Conservation (phyloP, 495 filamentous ascomycete genomes). For the Wilcoxina mikolae region DNA sequence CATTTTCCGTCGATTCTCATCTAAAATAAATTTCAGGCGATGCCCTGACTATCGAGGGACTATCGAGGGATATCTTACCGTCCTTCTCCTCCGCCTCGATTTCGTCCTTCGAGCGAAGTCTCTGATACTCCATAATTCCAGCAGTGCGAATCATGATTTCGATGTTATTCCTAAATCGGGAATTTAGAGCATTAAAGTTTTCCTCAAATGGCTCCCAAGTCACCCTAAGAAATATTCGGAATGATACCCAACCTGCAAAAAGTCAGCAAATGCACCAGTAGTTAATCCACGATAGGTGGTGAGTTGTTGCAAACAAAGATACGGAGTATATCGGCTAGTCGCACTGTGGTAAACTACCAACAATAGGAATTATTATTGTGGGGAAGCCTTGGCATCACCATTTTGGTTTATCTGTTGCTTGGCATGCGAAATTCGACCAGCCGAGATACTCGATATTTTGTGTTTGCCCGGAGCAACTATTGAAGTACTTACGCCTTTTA, state of each 20-base stretch:
- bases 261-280: background rate
- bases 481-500: slow-evolving; percentile 1
- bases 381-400: no score
- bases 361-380: no score
- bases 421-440: no score
- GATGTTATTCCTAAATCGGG: slow-evolving; percentile 7
- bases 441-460: no score
- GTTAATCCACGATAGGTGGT: no score
- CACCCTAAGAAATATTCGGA: slow-evolving; percentile 8
- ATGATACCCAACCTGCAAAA: slow-evolving; percentile 10
- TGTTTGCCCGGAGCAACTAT: no score
- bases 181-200: slow-evolving; percentile 7
- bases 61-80: background rate
- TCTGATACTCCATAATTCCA: slow-evolving; percentile 4
- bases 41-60: no score
- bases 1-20: background rate
- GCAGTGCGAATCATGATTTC: slow-evolving; percentile 13
- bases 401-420: no score
- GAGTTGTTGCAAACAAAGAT: no score
- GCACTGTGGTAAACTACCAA: no score
- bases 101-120: slow-evolving; percentile 2
- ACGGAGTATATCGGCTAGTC: no score
- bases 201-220: slow-evolving; percentile 15
- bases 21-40: no score
- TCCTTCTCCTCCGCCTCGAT: slow-evolving; percentile 5